Percentiles rank a stretch among this genome's conserved stretches.
These are phyloP conservation scores for Seiridium cupressi DNA, from an alignment of 2,329 filamentous ascomycete genomes.

Conservation along the genomic window DNA sequence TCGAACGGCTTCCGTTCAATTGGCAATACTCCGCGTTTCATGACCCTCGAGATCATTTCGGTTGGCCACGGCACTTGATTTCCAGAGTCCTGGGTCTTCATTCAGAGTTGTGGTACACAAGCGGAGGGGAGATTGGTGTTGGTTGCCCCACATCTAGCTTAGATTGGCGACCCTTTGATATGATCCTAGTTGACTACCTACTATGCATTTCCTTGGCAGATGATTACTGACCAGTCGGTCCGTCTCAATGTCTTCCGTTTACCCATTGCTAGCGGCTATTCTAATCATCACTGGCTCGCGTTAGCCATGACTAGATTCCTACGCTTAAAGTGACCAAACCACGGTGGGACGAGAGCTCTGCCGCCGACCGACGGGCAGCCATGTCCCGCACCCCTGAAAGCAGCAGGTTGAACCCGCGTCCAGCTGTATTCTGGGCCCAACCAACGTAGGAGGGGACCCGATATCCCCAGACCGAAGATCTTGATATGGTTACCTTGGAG, in stretches of 20 bases:
- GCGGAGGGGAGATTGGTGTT: too few relatives aligned
- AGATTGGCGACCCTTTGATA: too few relatives aligned
- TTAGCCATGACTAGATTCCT: background rate
- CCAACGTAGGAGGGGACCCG: background rate
- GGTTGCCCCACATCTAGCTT: too few relatives aligned
- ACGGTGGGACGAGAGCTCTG: background rate
- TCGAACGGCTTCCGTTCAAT: too few relatives aligned
- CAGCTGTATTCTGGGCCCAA: too few relatives aligned
- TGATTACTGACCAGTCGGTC: background rate
- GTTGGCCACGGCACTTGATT: too few relatives aligned
- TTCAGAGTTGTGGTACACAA: too few relatives aligned
- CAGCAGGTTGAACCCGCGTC: background rate
- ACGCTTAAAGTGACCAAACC: background rate
- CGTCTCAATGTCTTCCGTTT: background rate
- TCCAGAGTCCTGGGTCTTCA: too few relatives aligned
- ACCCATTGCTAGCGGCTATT: background rate
- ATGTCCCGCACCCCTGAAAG: slow-evolving; percentile 1
- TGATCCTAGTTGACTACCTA: background rate
- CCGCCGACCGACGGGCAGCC: background rate
- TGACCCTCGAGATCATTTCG: too few relatives aligned
- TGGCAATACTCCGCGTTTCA: too few relatives aligned
- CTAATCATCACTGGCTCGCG: background rate
- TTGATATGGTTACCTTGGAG: background rate
- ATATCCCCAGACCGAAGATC: background rate
- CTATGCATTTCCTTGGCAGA: background rate